These are phyloP conservation scores for Colletotrichum neosansevieriae DNA, from an alignment of 2,329 filamentous ascomycete species.

Conservation along the genomic window DNA sequence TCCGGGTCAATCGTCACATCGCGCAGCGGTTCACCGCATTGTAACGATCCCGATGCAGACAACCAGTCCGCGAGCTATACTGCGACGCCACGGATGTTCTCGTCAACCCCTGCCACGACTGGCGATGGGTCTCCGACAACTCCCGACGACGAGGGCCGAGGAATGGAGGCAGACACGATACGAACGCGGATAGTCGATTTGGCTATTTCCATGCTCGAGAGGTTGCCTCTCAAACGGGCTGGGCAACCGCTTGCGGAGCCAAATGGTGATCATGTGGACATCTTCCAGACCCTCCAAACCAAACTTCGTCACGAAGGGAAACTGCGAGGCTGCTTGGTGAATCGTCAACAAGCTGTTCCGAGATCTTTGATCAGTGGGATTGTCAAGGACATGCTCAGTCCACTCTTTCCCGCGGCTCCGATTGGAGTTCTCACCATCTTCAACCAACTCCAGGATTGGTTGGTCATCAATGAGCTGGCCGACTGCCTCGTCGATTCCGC, in stretches of 20 bases:
- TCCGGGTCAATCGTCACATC: background rate
- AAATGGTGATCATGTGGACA: slow-evolving; percentile 19
- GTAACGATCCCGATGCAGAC: background rate
- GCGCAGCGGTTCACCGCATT: background rate
- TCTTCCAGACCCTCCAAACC: slow-evolving; percentile 16
- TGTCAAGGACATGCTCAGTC: slow-evolving; percentile 7
- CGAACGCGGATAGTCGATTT: slow-evolving; percentile 8
- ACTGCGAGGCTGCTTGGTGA: slow-evolving; percentile 21
- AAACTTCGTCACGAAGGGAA: slow-evolving; percentile 22
- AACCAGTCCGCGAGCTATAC: background rate
- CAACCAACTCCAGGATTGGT: slow-evolving; percentile 5
- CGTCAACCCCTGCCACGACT: background rate
- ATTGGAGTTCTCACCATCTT: slow-evolving; percentile 27
- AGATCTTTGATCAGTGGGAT: background rate
- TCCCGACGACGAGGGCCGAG: background rate
- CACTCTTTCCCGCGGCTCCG: slow-evolving; percentile 8
- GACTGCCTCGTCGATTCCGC: background rate
- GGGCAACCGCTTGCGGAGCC: background rate
- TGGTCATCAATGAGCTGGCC: background rate
- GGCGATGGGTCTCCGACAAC: slow-evolving; percentile 6
- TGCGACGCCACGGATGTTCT: background rate
- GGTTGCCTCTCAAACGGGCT: background rate
- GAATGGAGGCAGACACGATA: background rate
- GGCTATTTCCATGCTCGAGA: background rate
- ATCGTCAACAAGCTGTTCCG: background rate